Conservation (phyloP, 441 rosid species). For the Geranium incanum region DNA sequence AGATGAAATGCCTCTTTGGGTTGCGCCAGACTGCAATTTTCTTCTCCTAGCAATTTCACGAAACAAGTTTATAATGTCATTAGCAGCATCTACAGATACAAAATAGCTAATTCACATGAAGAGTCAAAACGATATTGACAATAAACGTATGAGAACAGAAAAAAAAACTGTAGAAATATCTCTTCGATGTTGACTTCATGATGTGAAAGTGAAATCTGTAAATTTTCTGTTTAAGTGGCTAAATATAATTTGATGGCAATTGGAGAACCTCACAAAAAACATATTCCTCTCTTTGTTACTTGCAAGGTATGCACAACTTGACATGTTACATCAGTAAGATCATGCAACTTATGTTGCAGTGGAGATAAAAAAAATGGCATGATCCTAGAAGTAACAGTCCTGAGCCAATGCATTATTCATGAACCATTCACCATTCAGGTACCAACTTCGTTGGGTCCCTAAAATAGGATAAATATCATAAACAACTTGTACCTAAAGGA, state of each 20-base stretch:
- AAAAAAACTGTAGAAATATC: background rate
- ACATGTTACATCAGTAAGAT: constrained; percentile 1
- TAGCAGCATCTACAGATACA: background rate
- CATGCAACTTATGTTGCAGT: background rate
- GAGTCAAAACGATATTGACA: background rate
- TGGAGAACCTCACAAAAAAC: background rate
- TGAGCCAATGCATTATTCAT: no score
- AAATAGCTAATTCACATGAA: background rate
- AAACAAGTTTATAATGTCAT: no score
- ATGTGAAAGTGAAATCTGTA: background rate
- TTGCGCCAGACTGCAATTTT: no score
- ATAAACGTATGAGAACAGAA: background rate
- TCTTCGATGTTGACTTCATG: background rate
- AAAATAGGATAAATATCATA: no score
- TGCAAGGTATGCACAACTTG: background rate
- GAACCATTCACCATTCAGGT: no score
- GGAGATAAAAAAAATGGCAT: background rate
- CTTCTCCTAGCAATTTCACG: no score
- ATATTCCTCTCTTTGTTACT: background rate
- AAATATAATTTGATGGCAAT: background rate
- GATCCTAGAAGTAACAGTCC: no score
- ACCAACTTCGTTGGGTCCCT: no score
- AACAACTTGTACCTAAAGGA: no score
- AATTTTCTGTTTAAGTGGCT: background rate
- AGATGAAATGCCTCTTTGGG: no score